phyloP scores from a whole-genome alignment of 1,139 yeast genomes.

The Petasospora fabianii region DNA sequence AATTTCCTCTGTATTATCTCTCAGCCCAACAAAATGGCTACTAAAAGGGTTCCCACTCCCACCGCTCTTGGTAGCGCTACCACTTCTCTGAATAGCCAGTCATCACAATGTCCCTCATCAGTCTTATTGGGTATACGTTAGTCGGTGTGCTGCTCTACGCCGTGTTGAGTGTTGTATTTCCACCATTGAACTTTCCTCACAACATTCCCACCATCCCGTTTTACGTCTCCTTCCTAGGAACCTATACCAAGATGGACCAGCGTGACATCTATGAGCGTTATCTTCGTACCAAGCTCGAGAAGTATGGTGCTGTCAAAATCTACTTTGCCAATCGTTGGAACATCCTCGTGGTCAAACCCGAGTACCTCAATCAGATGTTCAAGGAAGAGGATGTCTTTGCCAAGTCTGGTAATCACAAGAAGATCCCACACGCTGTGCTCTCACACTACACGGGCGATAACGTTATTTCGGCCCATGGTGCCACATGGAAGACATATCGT shows the following conservation, averaged over 20 bases:
- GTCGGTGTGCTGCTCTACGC: slow-evolving; percentile 1
- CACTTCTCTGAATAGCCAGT: no score
- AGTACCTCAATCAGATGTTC: slow-evolving; percentile 43
- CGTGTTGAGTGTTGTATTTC: slow-evolving; percentile 25
- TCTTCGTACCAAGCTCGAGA: slow-evolving; percentile 39
- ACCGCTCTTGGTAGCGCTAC: no score
- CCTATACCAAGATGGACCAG: slow-evolving; percentile 46
- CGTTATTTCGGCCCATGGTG: slow-evolving; percentile 58
- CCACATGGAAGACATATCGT: slow-evolving; percentile 50
- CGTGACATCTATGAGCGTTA: slow-evolving; percentile 41
- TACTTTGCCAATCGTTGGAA: slow-evolving; percentile 66
- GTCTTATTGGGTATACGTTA: background rate
- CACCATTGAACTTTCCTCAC: slow-evolving; percentile 36
- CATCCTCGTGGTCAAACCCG: slow-evolving; percentile 49
- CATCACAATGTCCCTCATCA: slow-evolving; percentile 1
- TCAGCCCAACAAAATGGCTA: no score
- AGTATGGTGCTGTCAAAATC: slow-evolving; percentile 56
- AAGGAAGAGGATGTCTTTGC: slow-evolving; percentile 48
- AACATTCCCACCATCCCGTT: slow-evolving; percentile 61
- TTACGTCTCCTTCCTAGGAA: slow-evolving; percentile 51
- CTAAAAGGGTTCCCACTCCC: no score
- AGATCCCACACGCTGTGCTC: slow-evolving; percentile 54
- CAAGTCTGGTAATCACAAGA: slow-evolving; percentile 59
- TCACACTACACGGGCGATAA: slow-evolving; percentile 61
- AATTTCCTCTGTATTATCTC: no score